phyloP scores from a whole-genome alignment of 2,329 filamentous ascomycete species.

The Ophiosphaerella korrae region DNA sequence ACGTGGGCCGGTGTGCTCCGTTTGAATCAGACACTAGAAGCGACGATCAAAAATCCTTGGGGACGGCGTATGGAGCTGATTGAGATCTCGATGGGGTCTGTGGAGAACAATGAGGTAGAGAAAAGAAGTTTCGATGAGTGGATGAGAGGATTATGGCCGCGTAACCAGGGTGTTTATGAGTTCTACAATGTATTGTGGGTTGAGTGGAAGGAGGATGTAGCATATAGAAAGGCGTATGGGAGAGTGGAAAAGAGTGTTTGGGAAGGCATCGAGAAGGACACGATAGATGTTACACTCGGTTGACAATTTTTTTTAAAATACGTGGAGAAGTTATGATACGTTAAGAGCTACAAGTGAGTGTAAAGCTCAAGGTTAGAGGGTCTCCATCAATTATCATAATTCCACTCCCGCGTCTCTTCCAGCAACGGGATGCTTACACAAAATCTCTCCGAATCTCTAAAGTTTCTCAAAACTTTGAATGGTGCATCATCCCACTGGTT shows the following conservation, averaged over 20 bases:
- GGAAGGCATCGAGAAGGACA: constrained; percentile 9
- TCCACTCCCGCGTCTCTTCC: too few species aligned
- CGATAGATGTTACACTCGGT: constrained; percentile 19
- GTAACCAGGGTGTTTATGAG: constrained; percentile 13
- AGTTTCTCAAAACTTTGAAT: too few species aligned
- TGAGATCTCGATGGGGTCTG: constrained; percentile 19
- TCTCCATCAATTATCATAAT: background rate
- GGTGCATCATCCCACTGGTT: too few species aligned
- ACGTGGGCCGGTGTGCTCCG: constrained; percentile 20
- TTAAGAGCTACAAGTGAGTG: too few species aligned
- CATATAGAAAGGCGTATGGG: constrained; percentile 25
- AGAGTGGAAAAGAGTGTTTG: constrained; percentile 20
- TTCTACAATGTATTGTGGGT: constrained; percentile 31
- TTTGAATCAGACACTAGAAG: constrained; percentile 4
- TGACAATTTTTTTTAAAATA: background rate
- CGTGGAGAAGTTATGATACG: too few species aligned
- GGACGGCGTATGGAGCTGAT: constrained; percentile 10
- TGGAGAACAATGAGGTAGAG: constrained; percentile 14
- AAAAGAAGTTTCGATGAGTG: constrained; percentile 18
- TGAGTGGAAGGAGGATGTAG: constrained; percentile 19
- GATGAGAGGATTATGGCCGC: constrained; percentile 1
- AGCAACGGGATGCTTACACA: too few species aligned
- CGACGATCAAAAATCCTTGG: background rate
- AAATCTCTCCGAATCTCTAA: too few species aligned
- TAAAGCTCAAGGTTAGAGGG: too few species aligned